Base-by-base conservation (phyloP, 2,329 filamentous ascomycete species). In the Metarhizium rileyi region DNA sequence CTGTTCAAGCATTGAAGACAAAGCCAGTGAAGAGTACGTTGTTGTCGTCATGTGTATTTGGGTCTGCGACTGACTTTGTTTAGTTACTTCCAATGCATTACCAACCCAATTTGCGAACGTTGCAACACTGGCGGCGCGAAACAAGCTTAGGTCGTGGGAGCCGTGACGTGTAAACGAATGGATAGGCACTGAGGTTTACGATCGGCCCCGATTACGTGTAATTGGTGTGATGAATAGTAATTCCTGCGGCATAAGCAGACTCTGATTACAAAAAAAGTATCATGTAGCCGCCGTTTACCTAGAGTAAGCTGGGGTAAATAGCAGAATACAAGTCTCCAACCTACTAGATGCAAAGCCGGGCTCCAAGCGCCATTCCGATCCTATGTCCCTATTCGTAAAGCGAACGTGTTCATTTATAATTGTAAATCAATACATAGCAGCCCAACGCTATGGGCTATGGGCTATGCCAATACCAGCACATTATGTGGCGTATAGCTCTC, bases 11-110 rank as follows among this genome's bases (percentile, higher is more conserved):
- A 59, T 62, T 38, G 45, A 56, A 23, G 54, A 65, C 30, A 57
- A 63, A 40, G 44, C 61, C 16, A 58, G 62, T 46, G 51, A 61
- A 26, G 63, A 65, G 64, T 64, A 52, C 38, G 53, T 48, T 33
- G 35, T 20, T 18, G 3, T 6, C 5, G 35, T n/a, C 35, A 8
- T n/a, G 35, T 18, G 10, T 20, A 7, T 1, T 20, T 18, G 18
- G 16, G 16, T 10, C n/a, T 38, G 5, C 16, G n/a, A 55, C 30
- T 14, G 4, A 35, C 38, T 6, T 2, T 7, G 5, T 30, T 8
- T 6, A 67, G 65, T 22, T 66, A 57, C 35, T 63, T 66, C 8
- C 63, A 66, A 23, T 68, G 65, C 47, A 47, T 66, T 14, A 63
- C 62, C 16, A 64, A 66, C 4, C 56, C 58, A 3, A 52, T 57